Evolutionary conservation across 2,329 filamentous ascomycete genomes (phyloP).

Genomic region (Cladophialophora bantiana): DNA sequence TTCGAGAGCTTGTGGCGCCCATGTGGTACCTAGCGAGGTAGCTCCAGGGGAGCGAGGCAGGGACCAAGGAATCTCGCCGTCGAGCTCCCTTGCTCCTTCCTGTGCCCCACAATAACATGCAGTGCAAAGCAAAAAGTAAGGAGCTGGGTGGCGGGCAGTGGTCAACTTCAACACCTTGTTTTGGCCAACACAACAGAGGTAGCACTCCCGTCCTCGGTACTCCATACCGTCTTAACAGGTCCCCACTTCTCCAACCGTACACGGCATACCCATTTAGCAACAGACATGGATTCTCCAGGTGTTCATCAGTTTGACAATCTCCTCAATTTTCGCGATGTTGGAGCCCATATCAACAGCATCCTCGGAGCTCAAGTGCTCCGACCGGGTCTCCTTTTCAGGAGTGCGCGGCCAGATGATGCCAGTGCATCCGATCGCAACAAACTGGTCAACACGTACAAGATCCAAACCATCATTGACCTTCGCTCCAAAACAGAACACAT

Average conservation of each 20-base stretch:
- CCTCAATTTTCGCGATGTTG: slow-evolving; percentile 80
- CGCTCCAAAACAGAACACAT: slow-evolving; percentile 80
- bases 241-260: background rate
- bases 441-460: slow-evolving; percentile 66
- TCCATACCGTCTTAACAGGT: background rate
- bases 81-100: slow-evolving; percentile 1
- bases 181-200: background rate
- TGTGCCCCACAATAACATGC: slow-evolving; percentile 20
- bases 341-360: slow-evolving; percentile 57
- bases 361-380: slow-evolving; percentile 54
- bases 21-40: background rate
- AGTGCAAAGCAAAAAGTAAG: background rate
- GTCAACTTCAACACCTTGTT: slow-evolving; percentile 8
- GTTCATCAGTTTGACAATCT: slow-evolving; percentile 60
- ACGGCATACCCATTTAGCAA: background rate
- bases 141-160: background rate
- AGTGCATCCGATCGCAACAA: slow-evolving; percentile 67
- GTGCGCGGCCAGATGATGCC: slow-evolving; percentile 75
- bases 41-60: background rate
- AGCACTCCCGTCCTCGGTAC: background rate
- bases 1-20: slow-evolving; percentile 1
- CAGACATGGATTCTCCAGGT: background rate
- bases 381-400: slow-evolving; percentile 72
- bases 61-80: slow-evolving; percentile 14
- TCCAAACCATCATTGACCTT: slow-evolving; percentile 79